Conservation (phyloP, 2,329 filamentous ascomycete genomes). For the Epichloe coenophiala region DNA sequence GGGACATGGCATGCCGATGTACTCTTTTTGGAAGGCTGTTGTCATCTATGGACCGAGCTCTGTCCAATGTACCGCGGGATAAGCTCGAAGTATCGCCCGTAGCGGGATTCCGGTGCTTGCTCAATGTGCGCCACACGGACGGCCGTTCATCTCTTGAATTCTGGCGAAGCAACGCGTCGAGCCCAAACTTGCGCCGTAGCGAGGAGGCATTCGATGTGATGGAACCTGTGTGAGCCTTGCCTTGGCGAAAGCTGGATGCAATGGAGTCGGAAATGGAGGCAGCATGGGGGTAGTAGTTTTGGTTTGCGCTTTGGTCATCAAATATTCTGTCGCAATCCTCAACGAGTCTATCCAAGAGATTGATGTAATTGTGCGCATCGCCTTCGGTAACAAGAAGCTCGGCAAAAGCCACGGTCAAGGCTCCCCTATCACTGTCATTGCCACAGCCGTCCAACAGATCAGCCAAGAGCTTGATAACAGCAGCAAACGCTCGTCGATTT, state of each 20-base stretch:
- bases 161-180: constrained; percentile 61
- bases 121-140: constrained; percentile 77
- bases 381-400: constrained; percentile 72
- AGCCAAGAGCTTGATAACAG: constrained; percentile 72
- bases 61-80: constrained; percentile 51
- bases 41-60: constrained; percentile 66
- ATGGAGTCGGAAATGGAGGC: constrained; percentile 42
- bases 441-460: constrained; percentile 80
- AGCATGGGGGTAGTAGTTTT: constrained; percentile 22
- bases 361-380: constrained; percentile 71
- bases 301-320: constrained; percentile 40
- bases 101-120: constrained; percentile 57
- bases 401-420: constrained; percentile 76
- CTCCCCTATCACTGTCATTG: constrained; percentile 82
- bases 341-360: constrained; percentile 74
- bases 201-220: constrained; percentile 79
- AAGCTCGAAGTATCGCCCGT: constrained; percentile 49
- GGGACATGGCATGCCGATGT: constrained; percentile 36
- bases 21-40: constrained; percentile 33
- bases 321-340: constrained; percentile 87
- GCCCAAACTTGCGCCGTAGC: constrained; percentile 69
- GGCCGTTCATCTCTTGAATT: constrained; percentile 66
- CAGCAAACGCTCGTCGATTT: constrained; percentile 64
- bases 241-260: constrained; percentile 38
- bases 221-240: constrained; percentile 56